phyloP scores from a whole-genome alignment of 2,329 filamentous ascomycete genomes.

The Lasiodiplodia sp. region DNA sequence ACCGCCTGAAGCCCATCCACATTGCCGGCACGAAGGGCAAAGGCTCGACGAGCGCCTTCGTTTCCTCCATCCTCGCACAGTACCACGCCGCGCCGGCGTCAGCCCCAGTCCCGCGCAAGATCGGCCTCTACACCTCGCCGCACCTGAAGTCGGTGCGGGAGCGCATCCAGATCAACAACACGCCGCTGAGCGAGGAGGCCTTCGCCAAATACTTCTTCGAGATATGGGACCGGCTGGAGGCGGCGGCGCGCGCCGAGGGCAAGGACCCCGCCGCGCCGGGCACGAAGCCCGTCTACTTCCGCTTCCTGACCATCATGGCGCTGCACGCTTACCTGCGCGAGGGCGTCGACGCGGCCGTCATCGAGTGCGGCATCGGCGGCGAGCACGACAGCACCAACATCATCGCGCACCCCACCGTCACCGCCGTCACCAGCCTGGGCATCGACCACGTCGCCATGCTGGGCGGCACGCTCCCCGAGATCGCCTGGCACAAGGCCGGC shows the following conservation, averaged over 20 bases:
- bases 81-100: constrained; percentile 56
- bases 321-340: constrained; percentile 82
- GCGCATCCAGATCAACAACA: constrained; percentile 80
- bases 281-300: constrained; percentile 89
- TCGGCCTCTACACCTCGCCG: constrained; percentile 86
- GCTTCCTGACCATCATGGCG: constrained; percentile 87
- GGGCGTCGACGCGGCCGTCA: constrained; percentile 77
- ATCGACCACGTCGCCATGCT: constrained; percentile 86
- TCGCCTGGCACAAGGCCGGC: constrained; percentile 92
- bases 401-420: constrained; percentile 71
- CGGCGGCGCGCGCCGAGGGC: constrained; percentile 60
- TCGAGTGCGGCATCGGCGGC: constrained; percentile 94
- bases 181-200: constrained; percentile 69
- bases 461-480: constrained; percentile 78
- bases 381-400: constrained; percentile 95
- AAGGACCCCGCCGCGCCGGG: constrained; percentile 55
- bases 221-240: constrained; percentile 75
- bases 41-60: constrained; percentile 84
- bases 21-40: constrained; percentile 96
- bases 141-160: constrained; percentile 85
- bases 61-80: constrained; percentile 77
- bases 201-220: constrained; percentile 85
- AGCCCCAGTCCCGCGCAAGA: constrained; percentile 55
- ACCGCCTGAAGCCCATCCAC: constrained; percentile 72
- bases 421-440: constrained; percentile 80